Conservation (phyloP, 192 early-diverging fungal species). For the Umbelopsis sp. region DNA sequence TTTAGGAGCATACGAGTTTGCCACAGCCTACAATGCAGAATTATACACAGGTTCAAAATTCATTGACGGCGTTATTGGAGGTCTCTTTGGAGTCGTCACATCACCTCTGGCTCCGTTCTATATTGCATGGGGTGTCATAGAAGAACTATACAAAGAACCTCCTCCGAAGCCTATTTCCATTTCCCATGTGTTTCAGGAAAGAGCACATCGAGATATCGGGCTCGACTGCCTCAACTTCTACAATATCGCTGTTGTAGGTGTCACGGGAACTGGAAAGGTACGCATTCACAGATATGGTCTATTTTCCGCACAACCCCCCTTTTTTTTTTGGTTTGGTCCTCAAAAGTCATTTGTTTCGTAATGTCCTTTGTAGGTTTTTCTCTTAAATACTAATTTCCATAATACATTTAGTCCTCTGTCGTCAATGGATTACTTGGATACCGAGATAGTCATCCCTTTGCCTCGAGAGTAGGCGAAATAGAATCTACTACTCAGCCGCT, state of each 20-base stretch:
- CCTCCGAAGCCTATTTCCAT: background rate
- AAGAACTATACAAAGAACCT: background rate
- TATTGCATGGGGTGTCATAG: background rate
- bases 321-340: too few relatives aligned
- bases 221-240: slow-evolving; percentile 22
- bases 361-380: too few relatives aligned
- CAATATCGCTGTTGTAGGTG: slow-evolving; percentile 27
- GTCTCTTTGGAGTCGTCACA: slow-evolving; percentile 22
- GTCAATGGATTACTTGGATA: slow-evolving; percentile 32
- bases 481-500: slow-evolving; percentile 19
- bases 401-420: slow-evolving; percentile 20
- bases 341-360: too few relatives aligned
- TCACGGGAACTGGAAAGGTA: slow-evolving; percentile 32
- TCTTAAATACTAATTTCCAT: background rate
- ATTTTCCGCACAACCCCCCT: too few relatives aligned
- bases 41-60: slow-evolving; percentile 3
- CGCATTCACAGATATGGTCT: background rate
- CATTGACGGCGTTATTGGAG: slow-evolving; percentile 14
- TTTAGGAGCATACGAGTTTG: slow-evolving; percentile 23
- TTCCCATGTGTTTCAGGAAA: background rate
- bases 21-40: slow-evolving; percentile 5
- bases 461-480: slow-evolving; percentile 22
- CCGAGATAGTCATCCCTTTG: slow-evolving; percentile 11
- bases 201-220: slow-evolving; percentile 12
- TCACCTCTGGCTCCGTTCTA: slow-evolving; percentile 27